A percentile compares a stretch with the other conserved stretches of the same genome.
phyloP scores from a whole-genome alignment of 805 yeast species.

The Kodamaea hsintzibuensis region DNA sequence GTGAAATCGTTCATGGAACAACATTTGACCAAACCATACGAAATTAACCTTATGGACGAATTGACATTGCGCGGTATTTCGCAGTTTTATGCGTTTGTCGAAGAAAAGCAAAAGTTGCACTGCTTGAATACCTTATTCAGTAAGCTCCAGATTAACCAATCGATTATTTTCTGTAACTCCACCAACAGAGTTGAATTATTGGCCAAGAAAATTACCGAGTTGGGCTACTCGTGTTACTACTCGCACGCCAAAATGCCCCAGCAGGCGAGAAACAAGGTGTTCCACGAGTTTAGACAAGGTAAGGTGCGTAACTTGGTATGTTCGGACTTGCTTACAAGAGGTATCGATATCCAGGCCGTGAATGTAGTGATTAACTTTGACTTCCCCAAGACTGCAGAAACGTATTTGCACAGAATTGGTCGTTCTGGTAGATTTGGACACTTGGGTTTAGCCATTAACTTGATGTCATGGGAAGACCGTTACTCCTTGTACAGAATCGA shows the following conservation, averaged over 20 bases:
- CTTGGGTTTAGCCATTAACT: conserved; percentile 94
- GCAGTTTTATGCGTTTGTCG: conserved; percentile 97
- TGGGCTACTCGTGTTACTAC: conserved; percentile 94
- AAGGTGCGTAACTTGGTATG: conserved; percentile 96
- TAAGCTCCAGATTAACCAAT: conserved; percentile 92
- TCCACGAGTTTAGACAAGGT: conserved; percentile 98
- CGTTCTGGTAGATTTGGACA: conserved; percentile 99
- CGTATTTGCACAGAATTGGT: conserved; percentile 97
- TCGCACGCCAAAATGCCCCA: conserved; percentile 98
- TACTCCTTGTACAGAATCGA: conserved; percentile 91
- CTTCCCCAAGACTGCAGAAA: conserved; percentile 97
- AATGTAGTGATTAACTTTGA: conserved; percentile 97
- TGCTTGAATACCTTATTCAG: conserved; percentile 94
- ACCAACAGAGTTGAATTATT: conserved; percentile 93
- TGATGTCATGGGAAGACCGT: conserved; percentile 96
- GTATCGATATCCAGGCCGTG: conserved; percentile 98
- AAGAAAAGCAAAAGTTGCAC: conserved; percentile 92
- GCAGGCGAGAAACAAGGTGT: conserved; percentile 93
- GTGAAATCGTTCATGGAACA: conserved; percentile 91
- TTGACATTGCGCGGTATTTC: conserved; percentile 94
- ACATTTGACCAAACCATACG: conserved; percentile 88
- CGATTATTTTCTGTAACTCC: conserved; percentile 95
- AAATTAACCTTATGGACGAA: conserved; percentile 97
- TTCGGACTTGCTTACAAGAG: conserved; percentile 94
- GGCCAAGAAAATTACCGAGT: conserved; percentile 93